Evolutionary conservation across 371 early-diverging fungal species (phyloP).

Genomic region (Basidiobolus meristosporus): DNA sequence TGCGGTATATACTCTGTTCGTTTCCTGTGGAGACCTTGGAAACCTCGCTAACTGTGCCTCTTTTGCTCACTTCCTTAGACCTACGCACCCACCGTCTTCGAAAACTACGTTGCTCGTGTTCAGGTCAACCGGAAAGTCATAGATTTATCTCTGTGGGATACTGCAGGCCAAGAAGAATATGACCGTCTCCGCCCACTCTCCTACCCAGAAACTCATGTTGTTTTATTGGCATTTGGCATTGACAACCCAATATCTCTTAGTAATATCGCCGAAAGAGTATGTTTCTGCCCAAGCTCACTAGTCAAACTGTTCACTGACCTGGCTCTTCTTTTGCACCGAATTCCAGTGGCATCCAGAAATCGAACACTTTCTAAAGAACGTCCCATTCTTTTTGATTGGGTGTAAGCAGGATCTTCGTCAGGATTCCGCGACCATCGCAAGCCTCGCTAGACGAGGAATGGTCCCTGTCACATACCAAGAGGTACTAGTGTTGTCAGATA

Average conservation of each 20-base stretch:
- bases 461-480: slow-evolving; percentile 1
- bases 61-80: neutral
- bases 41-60: neutral
- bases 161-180: slow-evolving; percentile 81
- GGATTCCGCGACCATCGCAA: slow-evolving; percentile 20
- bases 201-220: slow-evolving; percentile 79
- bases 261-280: slow-evolving; percentile 57
- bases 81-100: slow-evolving; percentile 19
- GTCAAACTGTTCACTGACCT: too few relatives aligned
- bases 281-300: too few relatives aligned
- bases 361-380: slow-evolving; percentile 35
- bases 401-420: slow-evolving; percentile 55
- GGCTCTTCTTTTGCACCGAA: too few relatives aligned
- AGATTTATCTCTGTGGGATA: slow-evolving; percentile 79
- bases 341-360: slow-evolving; percentile 59
- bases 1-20: slow-evolving; percentile 38
- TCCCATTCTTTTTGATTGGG: slow-evolving; percentile 57
- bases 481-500: too few relatives aligned
- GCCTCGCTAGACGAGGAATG: slow-evolving; percentile 6
- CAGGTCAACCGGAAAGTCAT: slow-evolving; percentile 53
- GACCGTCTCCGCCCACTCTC: slow-evolving; percentile 81
- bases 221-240: slow-evolving; percentile 69
- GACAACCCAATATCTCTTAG: slow-evolving; percentile 77
- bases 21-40: neutral
- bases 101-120: slow-evolving; percentile 69